Conservation (phyloP, 2,329 filamentous ascomycete genomes). For the Colletotrichum spinosum region DNA sequence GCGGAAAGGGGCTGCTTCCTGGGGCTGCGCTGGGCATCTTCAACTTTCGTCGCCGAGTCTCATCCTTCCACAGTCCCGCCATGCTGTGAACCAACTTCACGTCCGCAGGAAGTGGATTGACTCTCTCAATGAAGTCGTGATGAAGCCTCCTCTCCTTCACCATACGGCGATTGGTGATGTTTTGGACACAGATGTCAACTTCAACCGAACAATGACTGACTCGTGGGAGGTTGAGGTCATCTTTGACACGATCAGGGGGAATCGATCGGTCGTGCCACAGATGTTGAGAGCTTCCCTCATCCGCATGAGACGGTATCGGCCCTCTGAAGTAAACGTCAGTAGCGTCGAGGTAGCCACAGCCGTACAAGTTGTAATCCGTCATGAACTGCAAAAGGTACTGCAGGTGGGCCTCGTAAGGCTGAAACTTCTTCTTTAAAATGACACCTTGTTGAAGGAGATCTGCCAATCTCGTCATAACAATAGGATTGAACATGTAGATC, state of each 20-base stretch:
- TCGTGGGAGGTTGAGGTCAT: slow-evolving; percentile 74
- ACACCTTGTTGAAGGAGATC: slow-evolving; percentile 90
- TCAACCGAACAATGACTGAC: slow-evolving; percentile 91
- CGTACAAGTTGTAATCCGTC: slow-evolving; percentile 97
- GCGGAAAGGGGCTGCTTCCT: slow-evolving; percentile 80
- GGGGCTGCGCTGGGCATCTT: slow-evolving; percentile 74
- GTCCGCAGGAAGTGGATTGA: slow-evolving; percentile 71
- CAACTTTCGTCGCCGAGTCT: slow-evolving; percentile 81
- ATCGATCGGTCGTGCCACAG: slow-evolving; percentile 86
- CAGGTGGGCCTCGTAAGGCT: slow-evolving; percentile 94
- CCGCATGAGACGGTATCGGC: slow-evolving; percentile 78
- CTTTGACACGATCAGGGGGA: slow-evolving; percentile 65
- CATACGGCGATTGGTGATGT: slow-evolving; percentile 86
- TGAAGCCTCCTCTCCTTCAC: slow-evolving; percentile 83
- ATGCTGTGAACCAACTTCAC: slow-evolving; percentile 93
- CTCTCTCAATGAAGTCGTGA: slow-evolving; percentile 84
- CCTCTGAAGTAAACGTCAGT: slow-evolving; percentile 77
- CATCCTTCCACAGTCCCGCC: slow-evolving; percentile 92
- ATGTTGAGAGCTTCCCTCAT: slow-evolving; percentile 70
- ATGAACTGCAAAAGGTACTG: slow-evolving; percentile 97
- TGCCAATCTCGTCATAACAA: slow-evolving; percentile 86
- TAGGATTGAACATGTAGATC: slow-evolving; percentile 91
- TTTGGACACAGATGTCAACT: slow-evolving; percentile 87
- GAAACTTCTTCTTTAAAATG: slow-evolving; percentile 84
- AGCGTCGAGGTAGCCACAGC: slow-evolving; percentile 87